These are phyloP conservation scores for Geotrichum siamense DNA, from an alignment of 1,139 yeast genomes.

Conservation along the genomic window DNA sequence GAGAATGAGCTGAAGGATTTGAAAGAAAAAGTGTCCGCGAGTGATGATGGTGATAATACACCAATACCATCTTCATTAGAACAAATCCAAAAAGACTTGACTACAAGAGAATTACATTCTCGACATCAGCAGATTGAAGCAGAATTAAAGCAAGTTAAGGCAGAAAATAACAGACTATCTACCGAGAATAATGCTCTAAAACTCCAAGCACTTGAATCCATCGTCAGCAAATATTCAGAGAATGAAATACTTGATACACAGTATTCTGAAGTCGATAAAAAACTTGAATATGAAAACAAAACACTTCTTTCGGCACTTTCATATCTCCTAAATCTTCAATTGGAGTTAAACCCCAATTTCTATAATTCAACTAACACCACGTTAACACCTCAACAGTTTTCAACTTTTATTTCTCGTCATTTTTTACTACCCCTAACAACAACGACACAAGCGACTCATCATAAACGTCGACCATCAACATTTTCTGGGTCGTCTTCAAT, in stretches of 20 bases:
- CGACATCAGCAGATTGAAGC: slow-evolving; percentile 28
- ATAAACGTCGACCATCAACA: not conserved
- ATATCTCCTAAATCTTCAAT: slow-evolving; percentile 32
- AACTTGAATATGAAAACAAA: slow-evolving; percentile 14
- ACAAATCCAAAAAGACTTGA: not conserved
- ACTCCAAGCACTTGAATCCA: slow-evolving; percentile 32
- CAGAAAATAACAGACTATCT: slow-evolving; percentile 28
- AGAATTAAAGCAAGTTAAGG: slow-evolving; percentile 28
- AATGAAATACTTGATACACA: not conserved
- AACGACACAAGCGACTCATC: slow-evolving; percentile 4
- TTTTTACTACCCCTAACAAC: slow-evolving; percentile 6
- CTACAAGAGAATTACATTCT: not conserved
- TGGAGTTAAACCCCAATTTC: slow-evolving; percentile 20
- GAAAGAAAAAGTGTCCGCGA: not conserved
- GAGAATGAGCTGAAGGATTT: slow-evolving; percentile 19
- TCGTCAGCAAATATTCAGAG: slow-evolving; percentile 14
- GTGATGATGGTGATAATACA: not conserved
- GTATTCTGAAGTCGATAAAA: not conserved
- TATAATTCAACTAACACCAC: slow-evolving; percentile 9
- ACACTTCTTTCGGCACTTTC: slow-evolving; percentile 23
- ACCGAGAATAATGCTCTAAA: slow-evolving; percentile 36
- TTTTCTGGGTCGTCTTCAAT: not conserved
- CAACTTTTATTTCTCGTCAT: slow-evolving; percentile 24
- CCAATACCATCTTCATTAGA: not conserved
- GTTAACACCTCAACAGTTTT: slow-evolving; percentile 23